These are phyloP conservation scores for Aspergillus sp. DNA, from an alignment of 2,329 filamentous ascomycete species.

Conservation along the genomic window DNA sequence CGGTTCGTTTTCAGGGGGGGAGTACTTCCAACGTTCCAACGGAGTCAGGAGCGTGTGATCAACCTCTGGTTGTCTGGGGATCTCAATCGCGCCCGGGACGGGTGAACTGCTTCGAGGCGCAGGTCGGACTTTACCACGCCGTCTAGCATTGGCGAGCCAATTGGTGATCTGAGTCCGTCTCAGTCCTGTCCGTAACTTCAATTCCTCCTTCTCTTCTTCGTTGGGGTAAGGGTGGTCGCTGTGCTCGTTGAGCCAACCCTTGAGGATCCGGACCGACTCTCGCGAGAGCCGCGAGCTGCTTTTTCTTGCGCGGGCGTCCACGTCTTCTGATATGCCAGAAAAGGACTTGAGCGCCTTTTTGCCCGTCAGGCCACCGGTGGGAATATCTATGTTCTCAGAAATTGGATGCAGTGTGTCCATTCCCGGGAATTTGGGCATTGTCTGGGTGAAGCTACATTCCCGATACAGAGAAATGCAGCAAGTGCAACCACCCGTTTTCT, in stretches of 20 bases:
- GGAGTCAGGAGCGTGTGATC: conserved; percentile 58
- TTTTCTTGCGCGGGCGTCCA: conserved; percentile 54
- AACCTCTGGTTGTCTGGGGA: conserved; percentile 59
- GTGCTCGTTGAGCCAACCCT: conserved; percentile 81
- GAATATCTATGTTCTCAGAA: conserved; percentile 42
- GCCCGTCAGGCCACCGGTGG: conserved; percentile 39
- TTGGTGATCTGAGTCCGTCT: conserved; percentile 83
- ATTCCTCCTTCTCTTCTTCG: conserved; percentile 78
- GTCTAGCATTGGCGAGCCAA: conserved; percentile 87
- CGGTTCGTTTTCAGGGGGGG: conserved; percentile 68
- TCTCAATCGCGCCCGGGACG: conserved; percentile 69
- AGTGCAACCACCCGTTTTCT: conserved; percentile 41
- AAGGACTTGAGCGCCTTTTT: conserved; percentile 44
- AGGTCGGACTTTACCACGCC: conserved; percentile 73
- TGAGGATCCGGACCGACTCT: conserved; percentile 75
- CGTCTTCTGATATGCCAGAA: conserved; percentile 36
- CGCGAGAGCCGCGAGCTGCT: conserved; percentile 75
- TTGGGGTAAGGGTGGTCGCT: conserved; percentile 82
- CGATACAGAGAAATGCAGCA: conserved; percentile 49
- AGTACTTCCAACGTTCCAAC: conserved; percentile 68
- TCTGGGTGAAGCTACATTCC: conserved; percentile 49
- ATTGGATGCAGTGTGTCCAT: conserved; percentile 47
- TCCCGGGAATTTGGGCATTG: conserved; percentile 36
- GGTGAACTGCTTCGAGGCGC: conserved; percentile 67
- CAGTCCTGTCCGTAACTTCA: conserved; percentile 76